Percentiles rank a stretch among this genome's conserved stretches.
phyloP scores from a whole-genome alignment of 1,139 yeast genomes.

The Hansenula anomala region DNA sequence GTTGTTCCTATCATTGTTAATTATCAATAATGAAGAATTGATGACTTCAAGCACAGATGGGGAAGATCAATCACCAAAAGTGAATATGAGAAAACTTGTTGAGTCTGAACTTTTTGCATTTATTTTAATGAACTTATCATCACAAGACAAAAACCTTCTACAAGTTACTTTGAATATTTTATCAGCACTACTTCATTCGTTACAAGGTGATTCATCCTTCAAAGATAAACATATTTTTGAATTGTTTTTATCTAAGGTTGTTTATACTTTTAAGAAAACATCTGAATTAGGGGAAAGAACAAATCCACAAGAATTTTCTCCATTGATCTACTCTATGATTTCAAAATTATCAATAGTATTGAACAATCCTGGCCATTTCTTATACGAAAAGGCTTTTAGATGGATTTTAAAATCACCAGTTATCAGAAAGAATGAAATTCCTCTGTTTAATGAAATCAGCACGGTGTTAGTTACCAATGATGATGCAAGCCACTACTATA shows the following conservation, averaged over 20 bases:
- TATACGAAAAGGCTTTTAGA: constrained; percentile 65
- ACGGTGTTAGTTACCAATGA: constrained; percentile 30
- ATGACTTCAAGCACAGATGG: constrained; percentile 31
- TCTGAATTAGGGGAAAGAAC: constrained; percentile 18
- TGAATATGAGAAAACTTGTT: constrained; percentile 54
- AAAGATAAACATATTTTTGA: constrained; percentile 57
- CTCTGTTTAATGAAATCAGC: constrained; percentile 50
- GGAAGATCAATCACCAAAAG: constrained; percentile 26
- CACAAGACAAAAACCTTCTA: constrained; percentile 46
- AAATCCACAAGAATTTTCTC: constrained; percentile 25
- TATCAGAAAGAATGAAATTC: constrained; percentile 54
- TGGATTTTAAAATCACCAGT: constrained; percentile 46
- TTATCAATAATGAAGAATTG: constrained; percentile 59
- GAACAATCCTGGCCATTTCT: constrained; percentile 61
- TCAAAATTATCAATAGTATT: constrained; percentile 54
- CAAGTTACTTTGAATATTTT: constrained; percentile 42
- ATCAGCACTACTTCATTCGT: constrained; percentile 35
- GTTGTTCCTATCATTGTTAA: constrained; percentile 51
- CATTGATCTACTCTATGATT: constrained; percentile 40
- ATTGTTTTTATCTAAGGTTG: constrained; percentile 56
- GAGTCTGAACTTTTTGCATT: constrained; percentile 58
- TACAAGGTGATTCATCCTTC: constrained; percentile 32
- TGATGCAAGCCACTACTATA: constrained; percentile 49
- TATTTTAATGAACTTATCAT: constrained; percentile 47
- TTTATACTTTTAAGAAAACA: constrained; percentile 38